phyloP scores from a whole-genome alignment of 169 alveolate genomes.

The Plasmodium gaboni region DNA sequence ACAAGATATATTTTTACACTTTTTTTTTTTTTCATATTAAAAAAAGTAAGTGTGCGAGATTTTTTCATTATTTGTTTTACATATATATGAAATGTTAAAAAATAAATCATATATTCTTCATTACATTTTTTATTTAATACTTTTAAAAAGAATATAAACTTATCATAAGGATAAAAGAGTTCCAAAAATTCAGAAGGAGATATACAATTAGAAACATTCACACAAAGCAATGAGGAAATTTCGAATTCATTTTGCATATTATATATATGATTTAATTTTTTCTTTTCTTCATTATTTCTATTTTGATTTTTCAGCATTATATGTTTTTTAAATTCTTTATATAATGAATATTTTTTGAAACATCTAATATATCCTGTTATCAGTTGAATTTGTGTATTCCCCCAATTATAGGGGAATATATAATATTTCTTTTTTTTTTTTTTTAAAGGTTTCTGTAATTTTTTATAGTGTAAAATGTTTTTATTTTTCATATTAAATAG shows the following conservation, averaged over 20 bases:
- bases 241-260: too few species aligned
- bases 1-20: conserved; percentile 46
- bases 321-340: conserved; percentile 2
- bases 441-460: neutral
- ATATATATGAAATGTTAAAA: conserved; percentile 53
- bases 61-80: conserved; percentile 34
- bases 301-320: too few species aligned
- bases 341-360: conserved; percentile 13
- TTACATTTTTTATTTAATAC: conserved; percentile 40
- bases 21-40: conserved; percentile 66
- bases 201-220: conserved; percentile 50
- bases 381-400: conserved; percentile 67
- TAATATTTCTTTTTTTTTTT: conserved; percentile 26
- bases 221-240: conserved; percentile 55
- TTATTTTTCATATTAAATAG: conserved; percentile 18
- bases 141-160: conserved; percentile 65
- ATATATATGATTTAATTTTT: neutral
- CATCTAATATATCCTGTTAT: conserved; percentile 56
- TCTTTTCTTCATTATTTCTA: neutral
- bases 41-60: conserved; percentile 9
- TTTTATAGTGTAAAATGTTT: neutral
- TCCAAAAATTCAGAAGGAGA: conserved; percentile 69
- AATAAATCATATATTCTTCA: conserved; percentile 71
- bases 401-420: conserved; percentile 44
- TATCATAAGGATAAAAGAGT: conserved; percentile 45